Percentiles rank a stretch among this genome's conserved stretches.
Conservation (phyloP, 768 basidiomycete genomes). For the Chalciporus sphaerocephalus region DNA sequence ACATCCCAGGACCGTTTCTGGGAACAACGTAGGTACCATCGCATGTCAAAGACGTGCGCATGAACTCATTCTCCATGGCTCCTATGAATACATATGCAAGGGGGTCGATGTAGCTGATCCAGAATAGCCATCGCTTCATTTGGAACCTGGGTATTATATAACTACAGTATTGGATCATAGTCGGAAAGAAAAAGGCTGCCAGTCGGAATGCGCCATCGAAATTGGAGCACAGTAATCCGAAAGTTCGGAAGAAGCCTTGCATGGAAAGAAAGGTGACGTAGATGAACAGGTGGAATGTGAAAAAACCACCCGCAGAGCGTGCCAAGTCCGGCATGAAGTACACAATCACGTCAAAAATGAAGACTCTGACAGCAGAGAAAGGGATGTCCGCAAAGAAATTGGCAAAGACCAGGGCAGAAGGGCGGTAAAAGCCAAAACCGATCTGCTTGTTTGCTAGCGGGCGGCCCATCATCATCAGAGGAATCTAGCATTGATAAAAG, state of each 20-base stretch:
- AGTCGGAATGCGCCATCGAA: conserved; percentile 53
- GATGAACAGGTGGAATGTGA: conserved; percentile 63
- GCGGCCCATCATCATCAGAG: conserved; percentile 74
- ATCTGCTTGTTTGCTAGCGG: conserved; percentile 71
- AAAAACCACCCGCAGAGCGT: conserved; percentile 42
- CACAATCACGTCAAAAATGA: conserved; percentile 60
- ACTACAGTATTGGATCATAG: conserved; percentile 68
- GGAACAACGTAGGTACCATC: conserved; percentile 61
- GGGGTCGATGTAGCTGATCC: conserved; percentile 84
- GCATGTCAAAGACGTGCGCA: too few relatives aligned
- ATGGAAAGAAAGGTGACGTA: conserved; percentile 65
- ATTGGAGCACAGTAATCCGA: conserved; percentile 54
- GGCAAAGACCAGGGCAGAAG: conserved; percentile 59
- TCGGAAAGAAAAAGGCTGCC: conserved; percentile 68
- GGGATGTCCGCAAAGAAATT: conserved; percentile 68
- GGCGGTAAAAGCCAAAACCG: conserved; percentile 60
- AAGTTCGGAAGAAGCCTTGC: conserved; percentile 81
- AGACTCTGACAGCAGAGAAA: conserved; percentile 55
- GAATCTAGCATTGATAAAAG: conserved; percentile 40
- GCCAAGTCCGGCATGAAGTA: conserved; percentile 63
- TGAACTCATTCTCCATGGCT: conserved; percentile 84
- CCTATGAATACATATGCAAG: conserved; percentile 73
- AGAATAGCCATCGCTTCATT: conserved; percentile 83
- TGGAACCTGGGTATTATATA: conserved; percentile 62
- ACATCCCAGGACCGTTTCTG: conserved; percentile 51